Evolutionary conservation across 371 early-diverging fungal genomes (phyloP), one percentile per base, ranked within the genome.

Genomic region (Lichtheimia ornata): DNA sequence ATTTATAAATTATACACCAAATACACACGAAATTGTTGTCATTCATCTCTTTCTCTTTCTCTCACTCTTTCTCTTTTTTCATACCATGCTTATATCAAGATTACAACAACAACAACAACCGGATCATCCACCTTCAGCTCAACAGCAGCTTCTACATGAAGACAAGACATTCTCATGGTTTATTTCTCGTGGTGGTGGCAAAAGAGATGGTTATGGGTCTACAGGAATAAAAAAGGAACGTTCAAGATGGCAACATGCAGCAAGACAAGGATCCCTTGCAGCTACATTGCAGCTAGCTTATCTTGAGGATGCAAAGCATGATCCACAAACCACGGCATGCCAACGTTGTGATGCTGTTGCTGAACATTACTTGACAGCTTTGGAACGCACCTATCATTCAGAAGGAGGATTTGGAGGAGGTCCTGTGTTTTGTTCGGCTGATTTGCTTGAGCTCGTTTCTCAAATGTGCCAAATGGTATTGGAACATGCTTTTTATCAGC

Each of bases 361-460:
- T 27, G 20, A 27, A 11, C 42, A 44, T 17, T 56, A 56, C 17
- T 27, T 56, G 40, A 7, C 42, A 18, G 57, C 27, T 17, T 17
- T 56, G 7, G 45, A 56, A 27, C 22, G 55, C 6, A 22, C 54
- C 2, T 14, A 4, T 7, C 13, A 2, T n/a, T 5, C 11, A 18
- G 22, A 40, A 5, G 55, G 1, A 14, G 41, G 35, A 30, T 4
- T 5, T 2, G 22, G 20, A 5, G 55, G 1, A 14, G 41, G 35
- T 53, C 28, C n/a, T 2, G 40, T 55, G 5, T 24, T 7, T 17
- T 74, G 75, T 50, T 57, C 64, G 30, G 41, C 45, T 22, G 67
- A 69, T 49, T 50, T 72, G 6, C 65, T 71, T 50, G 70, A 71
- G 28, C 50, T 74, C 43, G 56, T 71, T 15, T 74, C 63, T 63